phyloP scores from a whole-genome alignment of 176 grass and related monocot species.

The Melocanna baccifera region DNA sequence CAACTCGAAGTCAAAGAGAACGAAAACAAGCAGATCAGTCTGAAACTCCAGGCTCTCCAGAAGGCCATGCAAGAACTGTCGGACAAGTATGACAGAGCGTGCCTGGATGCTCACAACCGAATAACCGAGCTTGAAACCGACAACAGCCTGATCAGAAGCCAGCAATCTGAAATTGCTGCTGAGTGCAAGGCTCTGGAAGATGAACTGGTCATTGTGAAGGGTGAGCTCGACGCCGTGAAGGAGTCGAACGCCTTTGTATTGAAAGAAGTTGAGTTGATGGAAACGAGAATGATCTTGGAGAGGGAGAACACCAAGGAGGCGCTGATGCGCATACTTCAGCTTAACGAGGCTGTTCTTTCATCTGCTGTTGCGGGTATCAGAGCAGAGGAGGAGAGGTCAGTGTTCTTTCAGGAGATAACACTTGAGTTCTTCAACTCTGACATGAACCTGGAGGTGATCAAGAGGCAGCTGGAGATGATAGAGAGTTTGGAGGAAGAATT shows the following conservation, averaged over 20 bases:
- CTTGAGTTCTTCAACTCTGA: slow-evolving; percentile 13
- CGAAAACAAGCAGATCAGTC: slow-evolving; percentile 5
- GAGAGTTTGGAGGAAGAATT: slow-evolving; percentile 37
- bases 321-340: slow-evolving; percentile 16
- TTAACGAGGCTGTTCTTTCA: slow-evolving; percentile 33
- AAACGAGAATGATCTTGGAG: slow-evolving; percentile 16
- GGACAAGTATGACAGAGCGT: background rate
- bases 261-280: slow-evolving; percentile 26
- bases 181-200: slow-evolving; percentile 32
- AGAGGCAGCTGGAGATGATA: slow-evolving; percentile 11
- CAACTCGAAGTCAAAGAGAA: slow-evolving; percentile 38
- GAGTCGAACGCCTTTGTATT: slow-evolving; percentile 10
- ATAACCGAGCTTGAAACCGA: slow-evolving; percentile 29
- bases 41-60: slow-evolving; percentile 17
- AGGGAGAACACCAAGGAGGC: slow-evolving; percentile 18
- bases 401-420: slow-evolving; percentile 39
- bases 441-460: slow-evolving; percentile 13
- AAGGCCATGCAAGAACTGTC: slow-evolving; percentile 25
- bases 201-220: slow-evolving; percentile 17
- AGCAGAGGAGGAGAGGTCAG: slow-evolving; percentile 49
- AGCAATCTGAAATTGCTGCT: slow-evolving; percentile 1
- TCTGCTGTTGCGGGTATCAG: slow-evolving; percentile 32
- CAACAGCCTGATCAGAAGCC: background rate
- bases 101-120: background rate
- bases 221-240: slow-evolving; percentile 24